Evolutionary conservation across 2,329 filamentous ascomycete species (phyloP).

Genomic region (Cladosporium colombiae): DNA sequence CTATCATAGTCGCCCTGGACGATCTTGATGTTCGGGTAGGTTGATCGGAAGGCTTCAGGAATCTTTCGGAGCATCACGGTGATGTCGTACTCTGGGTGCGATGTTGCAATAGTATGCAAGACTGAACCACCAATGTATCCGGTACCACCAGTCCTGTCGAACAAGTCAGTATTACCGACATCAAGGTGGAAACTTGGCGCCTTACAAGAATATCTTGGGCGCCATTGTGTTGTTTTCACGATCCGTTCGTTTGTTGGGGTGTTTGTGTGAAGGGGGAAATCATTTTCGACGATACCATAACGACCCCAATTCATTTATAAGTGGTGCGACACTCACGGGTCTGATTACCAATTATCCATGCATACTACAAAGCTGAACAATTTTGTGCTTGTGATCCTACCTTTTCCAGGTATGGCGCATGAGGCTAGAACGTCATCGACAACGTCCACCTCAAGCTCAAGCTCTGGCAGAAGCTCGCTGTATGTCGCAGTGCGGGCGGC

Average conservation of each 20-base stretch:
- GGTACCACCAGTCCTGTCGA: constrained; percentile 50
- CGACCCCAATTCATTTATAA: not conserved
- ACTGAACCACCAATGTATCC: constrained; percentile 58
- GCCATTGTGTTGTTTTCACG: not conserved
- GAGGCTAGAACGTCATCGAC: constrained; percentile 4
- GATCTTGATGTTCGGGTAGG: constrained; percentile 37
- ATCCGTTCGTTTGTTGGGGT: not conserved
- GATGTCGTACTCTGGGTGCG: constrained; percentile 51
- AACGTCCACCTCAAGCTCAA: not conserved
- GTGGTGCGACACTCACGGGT: not conserved
- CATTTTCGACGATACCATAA: not conserved
- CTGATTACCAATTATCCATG: not conserved
- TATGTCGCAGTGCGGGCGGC: not conserved
- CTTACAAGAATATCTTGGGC: constrained; percentile 14
- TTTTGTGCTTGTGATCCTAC: not conserved
- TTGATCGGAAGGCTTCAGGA: constrained; percentile 40
- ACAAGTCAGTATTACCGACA: not conserved
- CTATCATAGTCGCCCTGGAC: constrained; percentile 48
- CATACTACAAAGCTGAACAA: not conserved
- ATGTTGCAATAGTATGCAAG: constrained; percentile 47
- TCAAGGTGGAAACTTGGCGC: not conserved
- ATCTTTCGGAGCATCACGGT: constrained; percentile 47
- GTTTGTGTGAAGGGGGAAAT: not conserved
- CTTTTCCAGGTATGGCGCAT: not conserved
- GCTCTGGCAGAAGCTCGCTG: not conserved